Percentiles rank a stretch among this genome's conserved stretches.
phyloP scores from a whole-genome alignment of 257 asterid genomes.

The Eucommia ulmoides region DNA sequence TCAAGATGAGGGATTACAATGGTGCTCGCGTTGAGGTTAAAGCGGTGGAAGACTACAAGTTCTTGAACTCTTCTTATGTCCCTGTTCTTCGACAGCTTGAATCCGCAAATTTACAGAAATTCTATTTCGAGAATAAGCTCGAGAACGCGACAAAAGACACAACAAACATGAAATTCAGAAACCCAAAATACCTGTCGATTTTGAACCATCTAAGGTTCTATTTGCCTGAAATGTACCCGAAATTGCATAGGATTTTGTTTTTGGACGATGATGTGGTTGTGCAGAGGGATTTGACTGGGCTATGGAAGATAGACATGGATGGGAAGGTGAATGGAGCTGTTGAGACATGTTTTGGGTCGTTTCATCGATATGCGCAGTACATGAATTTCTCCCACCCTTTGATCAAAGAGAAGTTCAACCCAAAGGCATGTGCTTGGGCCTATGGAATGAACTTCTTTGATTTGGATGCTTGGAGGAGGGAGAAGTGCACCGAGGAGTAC shows the following conservation, averaged over 20 bases:
- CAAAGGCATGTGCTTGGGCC: slow-evolving; percentile 36
- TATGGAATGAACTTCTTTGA: slow-evolving; percentile 37
- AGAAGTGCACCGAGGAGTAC: slow-evolving; percentile 33
- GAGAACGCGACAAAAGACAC: slow-evolving; percentile 37
- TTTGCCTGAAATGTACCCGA: slow-evolving; percentile 35
- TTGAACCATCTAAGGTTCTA: slow-evolving; percentile 35
- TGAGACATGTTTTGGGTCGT: slow-evolving; percentile 32
- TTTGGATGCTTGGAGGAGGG: slow-evolving; percentile 39
- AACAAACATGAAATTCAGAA: slow-evolving; percentile 33
- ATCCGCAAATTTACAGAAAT: slow-evolving; percentile 25
- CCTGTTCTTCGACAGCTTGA: slow-evolving; percentile 34
- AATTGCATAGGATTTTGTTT: slow-evolving; percentile 29
- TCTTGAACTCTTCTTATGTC: slow-evolving; percentile 34
- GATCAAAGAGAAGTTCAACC: slow-evolving; percentile 23
- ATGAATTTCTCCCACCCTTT: slow-evolving; percentile 34
- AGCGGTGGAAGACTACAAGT: slow-evolving; percentile 34
- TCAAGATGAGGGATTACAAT: slow-evolving; percentile 27
- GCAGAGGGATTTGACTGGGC: slow-evolving; percentile 31
- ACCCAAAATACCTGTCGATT: slow-evolving; percentile 26
- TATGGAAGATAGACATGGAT: slow-evolving; percentile 32
- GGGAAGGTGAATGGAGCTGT: slow-evolving; percentile 41
- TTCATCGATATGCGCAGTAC: slow-evolving; percentile 29
- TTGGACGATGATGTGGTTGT: slow-evolving; percentile 35
- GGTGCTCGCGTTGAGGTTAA: slow-evolving; percentile 37
- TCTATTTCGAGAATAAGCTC: slow-evolving; percentile 31